These are phyloP conservation scores for Oldenlandia corymbosa DNA, from an alignment of 257 asterid genomes.

Conservation along the genomic window DNA sequence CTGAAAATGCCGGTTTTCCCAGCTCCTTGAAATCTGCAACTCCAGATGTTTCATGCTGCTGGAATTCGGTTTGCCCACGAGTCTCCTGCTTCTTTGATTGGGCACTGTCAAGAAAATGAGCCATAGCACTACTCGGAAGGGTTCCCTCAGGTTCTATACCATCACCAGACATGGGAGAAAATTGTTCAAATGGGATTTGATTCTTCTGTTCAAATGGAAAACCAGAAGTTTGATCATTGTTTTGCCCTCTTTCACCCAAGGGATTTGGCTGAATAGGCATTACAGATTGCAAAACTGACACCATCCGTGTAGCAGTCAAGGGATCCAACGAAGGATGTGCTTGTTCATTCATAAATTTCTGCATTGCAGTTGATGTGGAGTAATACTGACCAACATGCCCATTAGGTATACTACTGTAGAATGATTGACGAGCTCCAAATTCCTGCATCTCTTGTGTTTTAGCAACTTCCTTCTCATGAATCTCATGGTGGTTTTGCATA, in stretches of 20 bases:
- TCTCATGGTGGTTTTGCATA: slow-evolving; percentile 27
- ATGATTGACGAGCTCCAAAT: slow-evolving; percentile 26
- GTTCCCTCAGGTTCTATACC: slow-evolving; percentile 22
- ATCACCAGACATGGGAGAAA: slow-evolving; percentile 27
- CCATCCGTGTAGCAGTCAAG: slow-evolving; percentile 23
- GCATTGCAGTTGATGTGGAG: slow-evolving; percentile 17
- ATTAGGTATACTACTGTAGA: slow-evolving; percentile 26
- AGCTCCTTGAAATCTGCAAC: slow-evolving; percentile 24
- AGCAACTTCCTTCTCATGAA: slow-evolving; percentile 30
- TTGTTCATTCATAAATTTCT: slow-evolving; percentile 37
- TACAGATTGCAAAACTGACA: slow-evolving; percentile 20
- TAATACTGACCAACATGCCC: slow-evolving; percentile 37
- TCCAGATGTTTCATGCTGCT: neutral
- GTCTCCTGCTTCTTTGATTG: slow-evolving; percentile 17
- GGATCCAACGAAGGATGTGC: slow-evolving; percentile 27
- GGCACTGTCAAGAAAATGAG: slow-evolving; percentile 25
- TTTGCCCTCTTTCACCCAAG: slow-evolving; percentile 20
- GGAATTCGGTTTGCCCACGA: slow-evolving; percentile 6
- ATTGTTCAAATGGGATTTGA: slow-evolving; percentile 27
- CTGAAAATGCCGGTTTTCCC: slow-evolving; percentile 2
- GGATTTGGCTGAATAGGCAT: slow-evolving; percentile 26
- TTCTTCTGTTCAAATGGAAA: slow-evolving; percentile 28
- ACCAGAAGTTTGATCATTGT: slow-evolving; percentile 22
- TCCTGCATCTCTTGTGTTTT: slow-evolving; percentile 36
- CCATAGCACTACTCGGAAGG: slow-evolving; percentile 15